phyloP scores from a whole-genome alignment of 257 asterid species.

The Eustoma russellianum region DNA sequence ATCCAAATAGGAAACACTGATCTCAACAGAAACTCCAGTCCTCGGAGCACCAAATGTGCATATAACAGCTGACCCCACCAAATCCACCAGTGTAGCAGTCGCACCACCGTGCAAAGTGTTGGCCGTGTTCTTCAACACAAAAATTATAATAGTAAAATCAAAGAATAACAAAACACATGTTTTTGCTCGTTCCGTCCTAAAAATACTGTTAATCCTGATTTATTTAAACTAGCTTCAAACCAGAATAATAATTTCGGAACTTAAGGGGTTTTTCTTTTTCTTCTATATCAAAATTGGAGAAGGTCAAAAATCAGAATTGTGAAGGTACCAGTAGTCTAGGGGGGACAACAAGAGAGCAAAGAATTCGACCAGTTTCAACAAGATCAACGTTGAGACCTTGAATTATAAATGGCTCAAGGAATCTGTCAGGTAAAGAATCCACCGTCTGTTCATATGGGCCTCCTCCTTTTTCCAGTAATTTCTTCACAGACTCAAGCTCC shows the following conservation, averaged over 20 bases:
- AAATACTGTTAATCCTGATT: too few relatives aligned
- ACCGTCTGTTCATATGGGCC: conserved; percentile 41
- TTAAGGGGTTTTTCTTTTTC: too few relatives aligned
- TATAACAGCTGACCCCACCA: conserved; percentile 60
- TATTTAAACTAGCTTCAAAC: too few relatives aligned
- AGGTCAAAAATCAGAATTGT: background rate
- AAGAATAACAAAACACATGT: too few relatives aligned
- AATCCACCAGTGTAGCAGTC: conserved; percentile 71
- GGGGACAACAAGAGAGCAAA: conserved; percentile 66
- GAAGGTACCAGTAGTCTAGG: conserved; percentile 59
- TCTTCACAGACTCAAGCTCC: conserved; percentile 50
- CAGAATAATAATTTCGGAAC: too few relatives aligned
- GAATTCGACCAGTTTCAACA: conserved; percentile 59
- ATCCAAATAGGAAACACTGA: conserved; percentile 59
- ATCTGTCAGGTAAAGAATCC: conserved; percentile 52
- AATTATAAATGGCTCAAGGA: conserved; percentile 58
- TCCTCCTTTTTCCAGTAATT: conserved; percentile 51
- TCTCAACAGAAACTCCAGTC: conserved; percentile 74
- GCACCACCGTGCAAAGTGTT: conserved; percentile 79
- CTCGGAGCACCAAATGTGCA: conserved; percentile 38
- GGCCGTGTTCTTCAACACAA: conserved; percentile 21
- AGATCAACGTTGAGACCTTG: conserved; percentile 55
- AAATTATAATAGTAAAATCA: background rate
- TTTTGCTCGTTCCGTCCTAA: too few relatives aligned
- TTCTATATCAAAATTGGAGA: too few relatives aligned